These are phyloP conservation scores for Cordyceps pruinosa DNA, from an alignment of 2,329 filamentous ascomycete genomes.

Conservation along the genomic window DNA sequence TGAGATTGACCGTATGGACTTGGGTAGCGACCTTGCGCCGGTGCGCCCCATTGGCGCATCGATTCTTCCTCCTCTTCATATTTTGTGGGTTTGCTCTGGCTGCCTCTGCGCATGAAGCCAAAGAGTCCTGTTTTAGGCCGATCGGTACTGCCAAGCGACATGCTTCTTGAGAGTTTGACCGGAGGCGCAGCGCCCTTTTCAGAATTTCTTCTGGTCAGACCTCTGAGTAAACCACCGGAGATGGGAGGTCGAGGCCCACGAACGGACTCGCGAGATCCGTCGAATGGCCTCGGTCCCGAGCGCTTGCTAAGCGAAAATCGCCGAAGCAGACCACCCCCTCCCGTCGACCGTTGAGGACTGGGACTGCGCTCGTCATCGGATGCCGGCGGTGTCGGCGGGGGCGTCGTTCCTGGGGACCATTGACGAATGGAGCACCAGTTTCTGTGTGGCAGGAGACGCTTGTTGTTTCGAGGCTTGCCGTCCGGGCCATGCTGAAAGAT, in stretches of 20 bases:
- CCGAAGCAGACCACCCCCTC: slow-evolving; percentile 35
- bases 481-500: slow-evolving; percentile 88
- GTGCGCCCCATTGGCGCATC: slow-evolving; percentile 46
- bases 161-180: slow-evolving; percentile 45
- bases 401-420: slow-evolving; percentile 73
- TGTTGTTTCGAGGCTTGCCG: slow-evolving; percentile 85
- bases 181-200: slow-evolving; percentile 32
- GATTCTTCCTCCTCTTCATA: slow-evolving; percentile 38
- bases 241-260: slow-evolving; percentile 43
- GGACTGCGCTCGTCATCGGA: slow-evolving; percentile 39
- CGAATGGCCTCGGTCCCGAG: slow-evolving; percentile 29
- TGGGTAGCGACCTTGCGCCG: slow-evolving; percentile 12
- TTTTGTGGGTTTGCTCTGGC: slow-evolving; percentile 23
- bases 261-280: slow-evolving; percentile 31
- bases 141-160: slow-evolving; percentile 54
- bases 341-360: slow-evolving; percentile 29
- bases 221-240: slow-evolving; percentile 42
- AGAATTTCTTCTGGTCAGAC: slow-evolving; percentile 31
- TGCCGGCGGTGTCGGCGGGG: slow-evolving; percentile 57
- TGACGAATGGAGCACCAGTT: slow-evolving; percentile 94
- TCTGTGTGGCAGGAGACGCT: slow-evolving; percentile 74
- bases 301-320: slow-evolving; percentile 36
- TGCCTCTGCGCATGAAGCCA: slow-evolving; percentile 35
- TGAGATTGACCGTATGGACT: slow-evolving; percentile 16
- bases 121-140: slow-evolving; percentile 37